Conservation (phyloP, 495 filamentous ascomycete species). For the Penicillium coffeae region DNA sequence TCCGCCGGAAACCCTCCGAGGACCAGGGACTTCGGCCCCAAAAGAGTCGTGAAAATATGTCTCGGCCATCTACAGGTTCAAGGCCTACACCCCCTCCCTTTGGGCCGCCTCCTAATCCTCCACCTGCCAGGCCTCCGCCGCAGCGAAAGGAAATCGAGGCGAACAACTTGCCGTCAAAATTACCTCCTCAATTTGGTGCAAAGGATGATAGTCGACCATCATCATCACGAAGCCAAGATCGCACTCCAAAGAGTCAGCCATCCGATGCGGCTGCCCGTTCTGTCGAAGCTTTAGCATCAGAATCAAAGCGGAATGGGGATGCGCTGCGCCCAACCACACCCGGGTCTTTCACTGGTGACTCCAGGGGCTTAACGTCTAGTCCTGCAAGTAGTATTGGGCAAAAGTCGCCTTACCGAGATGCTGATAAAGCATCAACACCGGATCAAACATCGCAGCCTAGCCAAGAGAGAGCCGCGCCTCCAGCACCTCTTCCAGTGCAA, state of each 20-base stretch:
- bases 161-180: slow-evolving; percentile 21
- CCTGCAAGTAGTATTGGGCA: slow-evolving; percentile 22
- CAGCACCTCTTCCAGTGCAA: slow-evolving; percentile 1
- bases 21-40: slow-evolving; percentile 40
- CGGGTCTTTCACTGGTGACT: slow-evolving; percentile 23
- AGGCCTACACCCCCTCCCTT: slow-evolving; percentile 23
- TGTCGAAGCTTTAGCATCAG: slow-evolving; percentile 17
- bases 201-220: slow-evolving; percentile 21
- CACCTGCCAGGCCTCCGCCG: slow-evolving; percentile 17
- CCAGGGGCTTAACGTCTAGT: slow-evolving; percentile 14
- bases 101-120: slow-evolving; percentile 22
- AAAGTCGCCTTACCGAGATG: slow-evolving; percentile 25
- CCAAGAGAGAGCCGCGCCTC: slow-evolving; percentile 7
- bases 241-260: slow-evolving; percentile 11
- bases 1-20: slow-evolving; percentile 36
- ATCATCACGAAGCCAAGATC: slow-evolving; percentile 29
- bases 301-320: slow-evolving; percentile 27
- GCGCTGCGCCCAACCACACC: slow-evolving; percentile 30
- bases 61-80: slow-evolving; percentile 38
- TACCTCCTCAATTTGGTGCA: slow-evolving; percentile 3
- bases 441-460: slow-evolving; percentile 10
- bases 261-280: slow-evolving; percentile 11
- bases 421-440: slow-evolving; percentile 13
- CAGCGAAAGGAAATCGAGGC: slow-evolving; percentile 21
- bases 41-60: slow-evolving; percentile 44